These are phyloP conservation scores for Trichoderma asperelloides DNA, from an alignment of 495 filamentous ascomycete genomes.

Conservation along the genomic window DNA sequence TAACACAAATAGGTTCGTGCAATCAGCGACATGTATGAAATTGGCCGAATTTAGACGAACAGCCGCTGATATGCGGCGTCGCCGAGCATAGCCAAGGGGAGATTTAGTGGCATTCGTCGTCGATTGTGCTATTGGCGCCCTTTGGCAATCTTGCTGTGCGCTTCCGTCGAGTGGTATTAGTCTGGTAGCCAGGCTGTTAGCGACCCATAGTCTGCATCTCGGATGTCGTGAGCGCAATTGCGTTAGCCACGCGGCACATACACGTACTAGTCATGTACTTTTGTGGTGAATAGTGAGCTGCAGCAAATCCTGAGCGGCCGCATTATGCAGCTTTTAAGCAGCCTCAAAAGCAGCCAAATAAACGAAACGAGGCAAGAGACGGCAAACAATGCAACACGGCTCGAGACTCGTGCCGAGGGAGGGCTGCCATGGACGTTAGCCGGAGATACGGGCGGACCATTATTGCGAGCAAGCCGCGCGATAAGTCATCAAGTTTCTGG, in stretches of 20 bases:
- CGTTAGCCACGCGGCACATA: no score
- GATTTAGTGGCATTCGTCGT: not conserved
- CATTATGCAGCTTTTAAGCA: no score
- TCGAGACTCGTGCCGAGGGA: not conserved
- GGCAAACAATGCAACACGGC: no score
- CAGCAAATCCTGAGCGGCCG: no score
- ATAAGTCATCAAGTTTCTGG: no score
- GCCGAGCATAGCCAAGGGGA: not conserved
- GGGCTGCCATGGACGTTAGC: not conserved
- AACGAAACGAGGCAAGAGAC: no score
- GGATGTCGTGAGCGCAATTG: no score
- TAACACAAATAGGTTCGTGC: not conserved
- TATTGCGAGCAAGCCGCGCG: not conserved
- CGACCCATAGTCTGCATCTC: not conserved
- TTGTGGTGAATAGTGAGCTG: no score
- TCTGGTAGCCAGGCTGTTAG: no score
- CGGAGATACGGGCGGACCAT: not conserved
- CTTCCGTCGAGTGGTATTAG: not conserved
- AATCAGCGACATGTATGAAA: not conserved
- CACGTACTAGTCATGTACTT: no score
- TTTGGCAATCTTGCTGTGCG: not conserved
- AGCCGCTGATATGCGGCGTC: not conserved
- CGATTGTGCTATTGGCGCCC: not conserved
- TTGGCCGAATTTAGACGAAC: conserved; percentile 1
- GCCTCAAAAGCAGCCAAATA: no score